These are phyloP conservation scores for Amyloporia xantha DNA, from an alignment of 768 basidiomycete genomes.

Conservation along the genomic window DNA sequence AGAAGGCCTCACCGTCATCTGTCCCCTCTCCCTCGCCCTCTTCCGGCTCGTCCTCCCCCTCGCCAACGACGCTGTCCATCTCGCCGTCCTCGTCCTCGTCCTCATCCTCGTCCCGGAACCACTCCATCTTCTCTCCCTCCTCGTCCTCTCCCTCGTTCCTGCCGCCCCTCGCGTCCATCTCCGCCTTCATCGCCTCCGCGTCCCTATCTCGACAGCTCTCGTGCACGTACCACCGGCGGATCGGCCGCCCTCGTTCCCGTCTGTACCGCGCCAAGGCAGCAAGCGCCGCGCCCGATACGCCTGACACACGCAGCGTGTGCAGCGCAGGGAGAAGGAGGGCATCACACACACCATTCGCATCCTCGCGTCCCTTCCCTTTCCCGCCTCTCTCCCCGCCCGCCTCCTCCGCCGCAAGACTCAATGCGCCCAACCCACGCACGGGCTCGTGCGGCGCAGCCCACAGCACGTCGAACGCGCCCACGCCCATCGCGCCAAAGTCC, in stretches of 20 bases:
- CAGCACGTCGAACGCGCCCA: slow-evolving; percentile 15
- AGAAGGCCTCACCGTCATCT: background rate
- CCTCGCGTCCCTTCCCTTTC: slow-evolving; percentile 1
- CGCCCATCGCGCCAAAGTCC: slow-evolving; percentile 32
- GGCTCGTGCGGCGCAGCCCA: background rate
- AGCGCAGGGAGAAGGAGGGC: slow-evolving; percentile 16
- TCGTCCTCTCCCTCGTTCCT: slow-evolving; percentile 2
- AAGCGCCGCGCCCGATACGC: slow-evolving; percentile 10
- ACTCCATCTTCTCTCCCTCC: slow-evolving; percentile 14
- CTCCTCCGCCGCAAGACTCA: background rate
- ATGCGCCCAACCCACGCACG: background rate
- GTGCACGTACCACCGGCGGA: slow-evolving; percentile 15
- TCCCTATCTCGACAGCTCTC: slow-evolving; percentile 15
- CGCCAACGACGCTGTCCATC: slow-evolving; percentile 3
- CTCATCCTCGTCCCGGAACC: slow-evolving; percentile 18
- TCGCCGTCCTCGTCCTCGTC: slow-evolving; percentile 12
- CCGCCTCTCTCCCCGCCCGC: background rate
- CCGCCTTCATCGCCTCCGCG: slow-evolving; percentile 7
- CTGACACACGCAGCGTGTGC: slow-evolving; percentile 12
- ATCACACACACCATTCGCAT: slow-evolving; percentile 5
- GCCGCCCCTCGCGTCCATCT: slow-evolving; percentile 3
- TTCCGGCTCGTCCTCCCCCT: slow-evolving; percentile 13
- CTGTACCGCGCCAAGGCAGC: slow-evolving; percentile 8
- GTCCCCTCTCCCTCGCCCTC: slow-evolving; percentile 7
- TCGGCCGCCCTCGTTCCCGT: slow-evolving; percentile 10